Base-by-base conservation (phyloP, 2,329 filamentous ascomycete genomes). In the Podosphaera aphanis region DNA sequence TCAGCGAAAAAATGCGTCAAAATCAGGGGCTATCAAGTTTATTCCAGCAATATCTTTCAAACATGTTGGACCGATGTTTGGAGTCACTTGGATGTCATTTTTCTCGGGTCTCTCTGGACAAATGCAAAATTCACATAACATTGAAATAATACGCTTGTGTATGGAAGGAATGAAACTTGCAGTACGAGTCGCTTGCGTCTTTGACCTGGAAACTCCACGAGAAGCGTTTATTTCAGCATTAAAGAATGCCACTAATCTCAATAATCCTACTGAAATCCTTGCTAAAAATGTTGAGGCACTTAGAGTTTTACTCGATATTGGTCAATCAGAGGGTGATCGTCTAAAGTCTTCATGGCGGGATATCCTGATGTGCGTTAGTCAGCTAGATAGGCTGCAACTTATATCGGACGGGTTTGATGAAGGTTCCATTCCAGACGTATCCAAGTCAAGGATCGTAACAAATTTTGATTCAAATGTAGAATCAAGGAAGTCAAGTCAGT, bases 31-130 rank as follows among this genome's bases (percentile, higher is more conserved):
- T 61, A 55, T 78, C 68, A 63, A 77, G 66, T 98, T 90, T 61
- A 92, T 98, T 46, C 82, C 84, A 1, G 90, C 90, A 2, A 90
- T 84, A 1, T 95, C 86, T 0, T 86, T 84, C 60, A 88, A 84
- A 55, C 90, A 98, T 60, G 82, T 94, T 43, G 90, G 90, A 0
- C 85, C 90, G 0, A 98, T 98, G 90, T 95, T 98, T 58, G 86
- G 93, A 56, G 85, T 93, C 20, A 92, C 85, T 0, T 98, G 90
- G 90, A 98, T 95, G 88, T 93, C 88, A 8, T 92, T 94, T 61
- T 80, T 98, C 57, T 95, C 88, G 4, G 86, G 86, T 0, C 70
- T 98, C 21, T 94, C 88, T 1, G 86, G 83, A 44, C 83, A 92
- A 53, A 86, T 90, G 60, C 90, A 95, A 55, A 86, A 93, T 58